phyloP scores from a whole-genome alignment of 768 basidiomycete species.

The Coprinellus micaceus region DNA sequence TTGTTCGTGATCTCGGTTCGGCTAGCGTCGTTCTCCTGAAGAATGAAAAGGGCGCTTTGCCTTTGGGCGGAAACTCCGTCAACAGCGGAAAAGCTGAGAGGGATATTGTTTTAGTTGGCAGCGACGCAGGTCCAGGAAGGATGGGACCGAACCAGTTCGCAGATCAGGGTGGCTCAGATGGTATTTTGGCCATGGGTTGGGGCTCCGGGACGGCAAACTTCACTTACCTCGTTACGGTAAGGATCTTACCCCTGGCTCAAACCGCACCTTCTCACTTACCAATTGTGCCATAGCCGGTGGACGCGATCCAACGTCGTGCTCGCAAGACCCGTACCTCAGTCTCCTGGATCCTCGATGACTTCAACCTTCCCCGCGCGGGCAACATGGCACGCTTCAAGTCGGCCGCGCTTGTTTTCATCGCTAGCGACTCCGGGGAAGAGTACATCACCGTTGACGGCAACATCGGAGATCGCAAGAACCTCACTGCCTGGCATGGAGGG shows the following conservation, averaged over 20 bases:
- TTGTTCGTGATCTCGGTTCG: constrained; percentile 71
- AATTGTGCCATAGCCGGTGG: constrained; percentile 51
- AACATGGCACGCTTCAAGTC: constrained; percentile 47
- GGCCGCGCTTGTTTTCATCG: constrained; percentile 77
- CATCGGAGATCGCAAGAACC: constrained; percentile 67
- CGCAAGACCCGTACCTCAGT: constrained; percentile 61
- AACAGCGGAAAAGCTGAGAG: constrained; percentile 28
- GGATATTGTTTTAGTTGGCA: constrained; percentile 60
- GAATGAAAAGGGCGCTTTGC: constrained; percentile 55
- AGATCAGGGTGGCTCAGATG: constrained; percentile 61
- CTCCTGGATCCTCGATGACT: constrained; percentile 70
- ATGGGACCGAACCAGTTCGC: constrained; percentile 69
- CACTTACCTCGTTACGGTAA: constrained; percentile 73
- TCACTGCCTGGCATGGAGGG: constrained; percentile 72
- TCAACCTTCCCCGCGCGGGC: constrained; percentile 49
- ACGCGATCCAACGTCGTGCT: constrained; percentile 76
- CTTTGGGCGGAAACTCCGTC: constrained; percentile 35
- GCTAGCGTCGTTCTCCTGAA: constrained; percentile 76
- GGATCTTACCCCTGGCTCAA: constrained; percentile 16
- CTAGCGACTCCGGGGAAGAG: constrained; percentile 80
- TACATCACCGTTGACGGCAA: constrained; percentile 82
- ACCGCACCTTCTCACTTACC: background rate
- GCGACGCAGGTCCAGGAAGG: constrained; percentile 58
- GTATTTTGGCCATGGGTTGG: constrained; percentile 90
- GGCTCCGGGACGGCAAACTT: constrained; percentile 80